These are phyloP conservation scores for Megacollybia marginata DNA, from an alignment of 768 basidiomycete genomes.

Conservation along the genomic window DNA sequence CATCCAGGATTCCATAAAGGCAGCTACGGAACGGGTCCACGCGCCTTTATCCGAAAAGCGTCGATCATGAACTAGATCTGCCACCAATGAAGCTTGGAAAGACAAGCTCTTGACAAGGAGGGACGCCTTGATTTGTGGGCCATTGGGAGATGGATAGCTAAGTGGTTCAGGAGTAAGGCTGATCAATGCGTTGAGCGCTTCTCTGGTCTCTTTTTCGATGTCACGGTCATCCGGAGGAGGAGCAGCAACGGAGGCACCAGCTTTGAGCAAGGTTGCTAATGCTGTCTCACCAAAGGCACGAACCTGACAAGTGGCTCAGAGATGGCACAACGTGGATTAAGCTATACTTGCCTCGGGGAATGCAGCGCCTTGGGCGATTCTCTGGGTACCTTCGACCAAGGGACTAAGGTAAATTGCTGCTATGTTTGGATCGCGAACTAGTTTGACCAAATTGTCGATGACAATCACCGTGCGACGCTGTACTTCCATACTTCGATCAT, in stretches of 20 bases:
- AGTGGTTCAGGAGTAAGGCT: constrained; percentile 50
- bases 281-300: constrained; percentile 89
- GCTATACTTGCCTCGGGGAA: constrained; percentile 76
- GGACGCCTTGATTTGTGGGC: constrained; percentile 44
- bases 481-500: constrained; percentile 94
- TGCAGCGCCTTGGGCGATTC: constrained; percentile 83
- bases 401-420: constrained; percentile 85
- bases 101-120: constrained; percentile 54
- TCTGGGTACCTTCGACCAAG: constrained; percentile 85
- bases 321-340: constrained; percentile 8
- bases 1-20: constrained; percentile 71
- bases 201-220: constrained; percentile 52
- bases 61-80: constrained; percentile 64
- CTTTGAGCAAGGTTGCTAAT: constrained; percentile 68
- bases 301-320: constrained; percentile 36
- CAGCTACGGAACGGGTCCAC: constrained; percentile 69
- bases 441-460: constrained; percentile 94
- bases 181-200: constrained; percentile 47
- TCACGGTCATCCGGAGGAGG: constrained; percentile 68
- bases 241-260: constrained; percentile 74
- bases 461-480: constrained; percentile 93
- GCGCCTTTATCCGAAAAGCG: constrained; percentile 43
- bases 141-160: constrained; percentile 39
- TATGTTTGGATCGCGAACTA: constrained; percentile 85
- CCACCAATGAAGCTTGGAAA: constrained; percentile 68